Base-by-base conservation (phyloP, 1,139 yeast genomes). In the Pichiaceae sp. region DNA sequence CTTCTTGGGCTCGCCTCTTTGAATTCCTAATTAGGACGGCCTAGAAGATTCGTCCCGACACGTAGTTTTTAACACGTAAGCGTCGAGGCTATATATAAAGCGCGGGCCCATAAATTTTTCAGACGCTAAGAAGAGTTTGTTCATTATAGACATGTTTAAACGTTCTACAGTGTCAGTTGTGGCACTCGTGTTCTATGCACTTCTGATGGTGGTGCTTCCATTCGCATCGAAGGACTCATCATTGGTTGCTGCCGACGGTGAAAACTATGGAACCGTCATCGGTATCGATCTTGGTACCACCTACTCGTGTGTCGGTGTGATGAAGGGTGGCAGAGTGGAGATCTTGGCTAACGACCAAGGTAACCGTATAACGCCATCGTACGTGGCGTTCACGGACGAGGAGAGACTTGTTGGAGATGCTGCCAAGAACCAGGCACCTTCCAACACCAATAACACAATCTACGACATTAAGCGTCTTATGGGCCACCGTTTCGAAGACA, bases 311-410 rank as follows among this genome's bases (percentile, higher is more conserved):
- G 96, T 86, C 35, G 95, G 94, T 57, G 95, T 84, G 34, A 84
- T 86, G 94, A 81, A 82, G 62, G 74, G 79, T 44, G 96, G 95
- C 48, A 79, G 85, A 56, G 95, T 87, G 41, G 96, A 85, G 64
- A 86, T 86, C 52, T 68, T 86, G 54, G 95, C 96, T 51, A 86
- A 86, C 60, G 96, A 86, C 62, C 96, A 86, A 69, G 96, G 96
- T 68, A 84, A 84, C 68, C 80, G 96, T 70, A 86, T 85, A 53
- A 86, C 96, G 35, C 95, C 96, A 29, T 83, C 94, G 2, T 85
- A 79, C 57, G 95, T 84, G 43, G 89, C 94, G 15, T 84, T 84
- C 62, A 80, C 85, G 34, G 81, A 75, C 35, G 53, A 80, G 33
- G 95, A 84, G 67, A 78, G 95, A 63, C 73, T 86, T 48, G 89